Evolutionary conservation across 805 yeast genomes (phyloP), one percentile per base, ranked within the genome.

Genomic region (Saturnispora galanensis): DNA sequence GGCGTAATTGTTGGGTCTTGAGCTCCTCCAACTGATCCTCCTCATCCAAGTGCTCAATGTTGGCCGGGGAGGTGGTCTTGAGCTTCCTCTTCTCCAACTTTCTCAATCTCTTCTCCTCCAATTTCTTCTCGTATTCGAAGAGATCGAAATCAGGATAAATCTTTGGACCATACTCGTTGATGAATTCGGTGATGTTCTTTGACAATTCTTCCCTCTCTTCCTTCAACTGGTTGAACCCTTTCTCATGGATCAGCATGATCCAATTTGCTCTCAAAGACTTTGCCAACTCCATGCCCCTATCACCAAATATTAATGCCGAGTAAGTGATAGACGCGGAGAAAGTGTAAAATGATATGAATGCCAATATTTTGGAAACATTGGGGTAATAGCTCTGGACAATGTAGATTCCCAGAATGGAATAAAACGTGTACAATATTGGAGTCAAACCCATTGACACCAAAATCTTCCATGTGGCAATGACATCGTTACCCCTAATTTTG

Each of bases 401-500:
- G 48, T 57, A 64, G 26, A 72, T 65, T 16, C 85, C 81, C 12
- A 84, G 50, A 3, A 74, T 59, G 0, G 97, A 87, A 64, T 93
- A 93, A 46, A 84, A 68, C 32, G 79, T 76, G 67, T 90, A 93
- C 28, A 93, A 67, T 35, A 86, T 60, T 2, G 98, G 98, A 0
- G 97, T 94, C 44, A 86, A 66, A 5, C 90, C 94, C 75, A 93
- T 74, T 31, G 89, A 79, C 34, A 90, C 87, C 50, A 93, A 69
- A 39, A 93, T 81, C 63, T 93, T 93, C 98, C 98, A 93, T 1
- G 97, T 89, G 2, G 97, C 97, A 48, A 93, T 76, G 21, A 93
- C 97, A 62, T 93, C 98, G 46, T 79, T 82, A 13, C 95, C 98
- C 57, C 80, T 79, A 48, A 93, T 81, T 60, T 93, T 93, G 17